phyloP scores from a whole-genome alignment of 495 filamentous ascomycete genomes.

The Talaromyces adpressus region DNA sequence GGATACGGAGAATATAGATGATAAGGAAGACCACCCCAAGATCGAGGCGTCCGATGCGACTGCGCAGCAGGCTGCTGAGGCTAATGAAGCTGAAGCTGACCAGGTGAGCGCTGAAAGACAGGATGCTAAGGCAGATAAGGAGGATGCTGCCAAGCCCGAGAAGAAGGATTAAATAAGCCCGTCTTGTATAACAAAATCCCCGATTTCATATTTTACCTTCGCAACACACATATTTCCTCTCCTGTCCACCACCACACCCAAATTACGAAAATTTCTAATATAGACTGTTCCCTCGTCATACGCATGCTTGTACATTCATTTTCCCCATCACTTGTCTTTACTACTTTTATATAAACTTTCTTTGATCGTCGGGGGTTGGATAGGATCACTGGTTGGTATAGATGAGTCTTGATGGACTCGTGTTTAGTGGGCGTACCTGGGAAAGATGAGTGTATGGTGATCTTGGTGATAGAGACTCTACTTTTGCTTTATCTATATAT shows the following conservation, averaged over 20 bases:
- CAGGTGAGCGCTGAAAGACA: not conserved
- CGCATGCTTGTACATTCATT: not conserved
- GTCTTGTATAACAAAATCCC: not conserved
- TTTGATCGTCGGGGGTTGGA: not conserved
- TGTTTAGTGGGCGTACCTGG: not conserved
- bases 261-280: not conserved
- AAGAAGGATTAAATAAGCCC: not conserved
- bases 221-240: not conserved
- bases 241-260: not conserved
- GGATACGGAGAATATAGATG: constrained; percentile 78
- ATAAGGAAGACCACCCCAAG: constrained; percentile 45
- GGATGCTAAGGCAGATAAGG: constrained; percentile 16
- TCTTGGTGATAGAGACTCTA: not conserved
- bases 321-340: not conserved
- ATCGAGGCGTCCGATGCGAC: not conserved
- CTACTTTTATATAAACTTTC: not conserved
- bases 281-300: not conserved
- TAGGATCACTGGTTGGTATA: not conserved
- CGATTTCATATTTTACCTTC: not conserved
- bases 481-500: not conserved
- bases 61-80: constrained; percentile 7
- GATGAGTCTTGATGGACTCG: not conserved
- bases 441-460: not conserved
- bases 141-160: constrained; percentile 12
- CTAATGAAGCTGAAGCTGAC: constrained; percentile 9